These are phyloP conservation scores for Astrothelium subdiscretum DNA, from an alignment of 495 filamentous ascomycete species.

Conservation along the genomic window DNA sequence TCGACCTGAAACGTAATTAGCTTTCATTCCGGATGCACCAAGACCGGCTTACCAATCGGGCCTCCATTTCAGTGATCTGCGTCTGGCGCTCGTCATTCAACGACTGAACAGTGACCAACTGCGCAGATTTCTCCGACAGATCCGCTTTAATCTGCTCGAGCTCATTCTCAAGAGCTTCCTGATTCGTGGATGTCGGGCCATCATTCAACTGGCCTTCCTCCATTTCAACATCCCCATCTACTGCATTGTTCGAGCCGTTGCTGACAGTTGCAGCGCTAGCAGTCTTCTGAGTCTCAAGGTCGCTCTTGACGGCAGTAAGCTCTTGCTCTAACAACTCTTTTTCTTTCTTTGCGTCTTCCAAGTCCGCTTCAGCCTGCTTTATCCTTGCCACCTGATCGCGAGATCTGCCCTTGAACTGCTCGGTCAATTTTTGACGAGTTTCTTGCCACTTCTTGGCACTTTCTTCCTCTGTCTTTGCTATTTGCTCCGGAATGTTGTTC, in stretches of 20 bases:
- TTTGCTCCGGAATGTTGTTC: slow-evolving; percentile 38
- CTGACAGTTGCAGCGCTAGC: slow-evolving; percentile 18
- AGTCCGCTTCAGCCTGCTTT: slow-evolving; percentile 36
- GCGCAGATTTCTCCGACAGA: not conserved
- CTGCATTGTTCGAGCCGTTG: slow-evolving; percentile 31
- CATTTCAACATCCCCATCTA: slow-evolving; percentile 29
- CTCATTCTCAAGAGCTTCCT: not conserved
- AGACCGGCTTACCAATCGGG: slow-evolving; percentile 19
- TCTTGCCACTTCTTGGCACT: slow-evolving; percentile 22
- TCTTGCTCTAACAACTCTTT: slow-evolving; percentile 24
- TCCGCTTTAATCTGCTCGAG: not conserved
- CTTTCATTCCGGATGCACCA: not conserved
- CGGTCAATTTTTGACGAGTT: slow-evolving; percentile 40
- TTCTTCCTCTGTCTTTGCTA: slow-evolving; percentile 39
- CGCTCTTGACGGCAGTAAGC: slow-evolving; percentile 21
- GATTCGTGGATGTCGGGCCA: not conserved
- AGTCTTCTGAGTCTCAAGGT: slow-evolving; percentile 17
- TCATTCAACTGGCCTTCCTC: slow-evolving; percentile 29
- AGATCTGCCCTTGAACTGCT: slow-evolving; percentile 49
- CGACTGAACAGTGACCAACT: not conserved
- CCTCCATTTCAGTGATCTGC: slow-evolving; percentile 10
- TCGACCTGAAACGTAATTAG: slow-evolving; percentile 18
- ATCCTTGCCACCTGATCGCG: slow-evolving; percentile 41
- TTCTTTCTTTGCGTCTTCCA: slow-evolving; percentile 37
- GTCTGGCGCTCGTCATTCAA: not conserved